phyloP scores from a whole-genome alignment of 2,329 filamentous ascomycete genomes.

The Ascochyta koolunga region DNA sequence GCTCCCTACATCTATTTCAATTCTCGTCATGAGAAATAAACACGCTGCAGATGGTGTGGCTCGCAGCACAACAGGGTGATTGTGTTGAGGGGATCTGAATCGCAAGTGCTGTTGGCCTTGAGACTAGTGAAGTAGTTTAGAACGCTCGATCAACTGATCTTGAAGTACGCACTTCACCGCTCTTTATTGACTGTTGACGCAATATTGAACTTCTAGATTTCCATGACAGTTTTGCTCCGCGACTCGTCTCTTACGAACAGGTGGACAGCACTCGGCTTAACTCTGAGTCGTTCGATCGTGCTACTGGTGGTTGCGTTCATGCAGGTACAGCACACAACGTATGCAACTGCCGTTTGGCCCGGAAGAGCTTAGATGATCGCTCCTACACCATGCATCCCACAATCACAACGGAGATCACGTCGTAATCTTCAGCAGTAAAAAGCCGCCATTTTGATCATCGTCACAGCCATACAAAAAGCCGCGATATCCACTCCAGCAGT shows the following conservation, averaged over 20 bases:
- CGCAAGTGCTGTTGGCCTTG: constrained; percentile 6
- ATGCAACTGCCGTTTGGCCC: neutral
- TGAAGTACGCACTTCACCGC: constrained; percentile 1
- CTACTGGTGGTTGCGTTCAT: constrained; percentile 16
- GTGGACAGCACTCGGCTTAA: neutral
- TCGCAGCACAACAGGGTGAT: neutral
- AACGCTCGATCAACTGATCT: neutral
- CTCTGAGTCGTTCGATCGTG: constrained; percentile 6
- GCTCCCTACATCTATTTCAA: neutral
- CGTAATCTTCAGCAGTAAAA: neutral
- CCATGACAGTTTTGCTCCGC: neutral
- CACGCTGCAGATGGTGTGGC: constrained; percentile 1
- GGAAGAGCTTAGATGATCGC: neutral
- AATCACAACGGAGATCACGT: neutral
- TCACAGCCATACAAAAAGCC: neutral
- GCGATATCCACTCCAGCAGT: neutral
- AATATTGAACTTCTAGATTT: neutral
- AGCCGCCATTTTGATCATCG: neutral
- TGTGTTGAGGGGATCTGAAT: constrained; percentile 3
- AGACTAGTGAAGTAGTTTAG: constrained; percentile 6
- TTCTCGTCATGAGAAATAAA: neutral
- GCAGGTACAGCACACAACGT: constrained; percentile 4
- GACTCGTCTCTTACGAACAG: neutral
- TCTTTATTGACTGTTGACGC: neutral
- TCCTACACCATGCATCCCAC: neutral